Conservation (phyloP, 495 filamentous ascomycete species). For the Xylaria longipes region DNA sequence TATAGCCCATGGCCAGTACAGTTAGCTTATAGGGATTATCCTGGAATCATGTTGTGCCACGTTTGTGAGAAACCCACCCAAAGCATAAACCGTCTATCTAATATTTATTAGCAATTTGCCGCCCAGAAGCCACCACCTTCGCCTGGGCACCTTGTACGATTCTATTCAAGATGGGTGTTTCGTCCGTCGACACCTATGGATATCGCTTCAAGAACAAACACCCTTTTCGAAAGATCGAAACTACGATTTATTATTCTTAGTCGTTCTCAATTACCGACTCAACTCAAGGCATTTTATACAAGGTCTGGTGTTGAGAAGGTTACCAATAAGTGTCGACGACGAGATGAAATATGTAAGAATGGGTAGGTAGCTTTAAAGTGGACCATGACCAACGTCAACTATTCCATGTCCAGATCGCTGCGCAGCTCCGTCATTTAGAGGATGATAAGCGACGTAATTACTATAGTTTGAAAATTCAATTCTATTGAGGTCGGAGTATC, state of each 20-base stretch:
- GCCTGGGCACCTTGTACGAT: too few species aligned
- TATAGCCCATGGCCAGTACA: too few species aligned
- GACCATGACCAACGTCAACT: background rate
- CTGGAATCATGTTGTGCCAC: too few species aligned
- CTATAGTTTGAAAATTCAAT: background rate
- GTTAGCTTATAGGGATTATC: too few species aligned
- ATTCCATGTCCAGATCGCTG: background rate
- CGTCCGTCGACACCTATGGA: too few species aligned
- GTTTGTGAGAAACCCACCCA: too few species aligned
- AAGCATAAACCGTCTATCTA: too few species aligned
- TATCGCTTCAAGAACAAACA: too few species aligned
- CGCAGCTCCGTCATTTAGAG: background rate
- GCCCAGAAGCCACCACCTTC: too few species aligned
- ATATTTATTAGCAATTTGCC: too few species aligned
- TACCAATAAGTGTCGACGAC: background rate
- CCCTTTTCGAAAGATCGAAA: background rate
- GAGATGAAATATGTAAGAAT: background rate
- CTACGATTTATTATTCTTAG: background rate
- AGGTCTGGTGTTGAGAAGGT: background rate
- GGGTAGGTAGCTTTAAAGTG: background rate
- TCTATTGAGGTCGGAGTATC: background rate
- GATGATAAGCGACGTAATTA: background rate
- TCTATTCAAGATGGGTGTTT: too few species aligned
- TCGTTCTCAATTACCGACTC: background rate
- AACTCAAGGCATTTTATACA: background rate